Evolutionary conservation across 2,329 filamentous ascomycete species (phyloP).

Genomic region (Teratosphaeria gauchensis): DNA sequence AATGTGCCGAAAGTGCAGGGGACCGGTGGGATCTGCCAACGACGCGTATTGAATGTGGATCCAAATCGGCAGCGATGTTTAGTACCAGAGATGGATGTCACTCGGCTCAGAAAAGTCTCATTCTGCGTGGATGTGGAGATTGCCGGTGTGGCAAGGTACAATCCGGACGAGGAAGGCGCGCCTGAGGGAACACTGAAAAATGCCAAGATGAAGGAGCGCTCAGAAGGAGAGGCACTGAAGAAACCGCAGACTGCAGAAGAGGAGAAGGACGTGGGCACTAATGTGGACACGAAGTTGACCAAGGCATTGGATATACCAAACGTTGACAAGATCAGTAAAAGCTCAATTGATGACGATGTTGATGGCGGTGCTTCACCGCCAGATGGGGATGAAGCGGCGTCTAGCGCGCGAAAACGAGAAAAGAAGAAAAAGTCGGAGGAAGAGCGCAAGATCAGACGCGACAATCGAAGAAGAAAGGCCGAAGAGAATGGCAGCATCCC

Average conservation of each 20-base stretch:
- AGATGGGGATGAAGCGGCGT: conserved; percentile 18
- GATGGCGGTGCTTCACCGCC: conserved; percentile 11
- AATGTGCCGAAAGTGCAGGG: conserved; percentile 41
- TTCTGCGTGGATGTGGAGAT: conserved; percentile 98
- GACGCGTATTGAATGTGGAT: conserved; percentile 78
- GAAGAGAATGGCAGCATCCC: conserved; percentile 82
- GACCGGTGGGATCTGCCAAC: conserved; percentile 64
- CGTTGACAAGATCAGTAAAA: neutral
- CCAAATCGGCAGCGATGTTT: conserved; percentile 66
- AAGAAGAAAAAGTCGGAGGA: conserved; percentile 95
- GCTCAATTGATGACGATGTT: neutral
- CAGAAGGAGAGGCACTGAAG: conserved; percentile 67
- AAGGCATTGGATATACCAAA: conserved; percentile 10
- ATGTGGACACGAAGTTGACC: conserved; percentile 10
- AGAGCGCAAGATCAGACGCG: conserved; percentile 83
- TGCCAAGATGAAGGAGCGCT: conserved; percentile 53
- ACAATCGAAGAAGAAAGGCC: conserved; percentile 74
- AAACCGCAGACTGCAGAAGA: conserved; percentile 46
- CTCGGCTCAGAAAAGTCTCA: conserved; percentile 75
- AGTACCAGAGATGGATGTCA: conserved; percentile 67
- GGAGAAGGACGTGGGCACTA: conserved; percentile 44
- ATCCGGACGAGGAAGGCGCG: conserved; percentile 46
- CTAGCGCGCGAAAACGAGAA: conserved; percentile 65
- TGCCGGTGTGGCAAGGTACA: conserved; percentile 72
- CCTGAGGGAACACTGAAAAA: conserved; percentile 45